These are phyloP conservation scores for Linum lewisii DNA, from an alignment of 345 rosid species.

Conservation along the genomic window DNA sequence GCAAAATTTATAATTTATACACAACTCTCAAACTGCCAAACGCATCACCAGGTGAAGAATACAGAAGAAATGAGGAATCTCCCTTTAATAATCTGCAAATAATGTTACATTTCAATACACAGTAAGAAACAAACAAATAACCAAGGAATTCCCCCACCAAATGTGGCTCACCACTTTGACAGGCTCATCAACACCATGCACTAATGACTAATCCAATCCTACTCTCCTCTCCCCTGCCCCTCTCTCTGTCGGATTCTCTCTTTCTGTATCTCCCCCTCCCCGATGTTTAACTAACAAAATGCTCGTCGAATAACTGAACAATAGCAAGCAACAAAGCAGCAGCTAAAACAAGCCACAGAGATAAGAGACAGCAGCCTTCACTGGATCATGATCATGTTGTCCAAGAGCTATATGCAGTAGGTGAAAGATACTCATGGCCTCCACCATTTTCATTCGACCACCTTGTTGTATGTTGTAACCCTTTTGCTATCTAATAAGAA, in stretches of 20 bases:
- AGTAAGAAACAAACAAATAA: not conserved
- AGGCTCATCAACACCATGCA: no score
- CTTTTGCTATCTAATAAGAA: constrained; percentile 41
- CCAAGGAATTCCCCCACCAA: not conserved
- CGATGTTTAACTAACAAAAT: not conserved
- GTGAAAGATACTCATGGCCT: no score
- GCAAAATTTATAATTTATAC: no score
- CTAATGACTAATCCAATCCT: not conserved
- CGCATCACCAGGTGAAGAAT: no score
- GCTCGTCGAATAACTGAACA: not conserved
- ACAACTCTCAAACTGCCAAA: no score
- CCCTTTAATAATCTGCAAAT: not conserved
- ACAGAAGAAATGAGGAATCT: not conserved
- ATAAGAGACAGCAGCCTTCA: no score
- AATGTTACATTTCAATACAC: not conserved
- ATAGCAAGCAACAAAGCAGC: no score
- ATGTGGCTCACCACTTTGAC: not conserved
- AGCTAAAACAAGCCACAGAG: no score
- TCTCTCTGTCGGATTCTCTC: no score
- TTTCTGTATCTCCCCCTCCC: no score
- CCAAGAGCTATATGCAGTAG: no score
- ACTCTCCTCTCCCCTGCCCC: not conserved
- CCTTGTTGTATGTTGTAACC: not conserved
- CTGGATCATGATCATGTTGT: no score
- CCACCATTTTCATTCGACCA: not conserved